Conservation (phyloP, 2,329 filamentous ascomycete genomes). For the Penicillium crustosum region DNA sequence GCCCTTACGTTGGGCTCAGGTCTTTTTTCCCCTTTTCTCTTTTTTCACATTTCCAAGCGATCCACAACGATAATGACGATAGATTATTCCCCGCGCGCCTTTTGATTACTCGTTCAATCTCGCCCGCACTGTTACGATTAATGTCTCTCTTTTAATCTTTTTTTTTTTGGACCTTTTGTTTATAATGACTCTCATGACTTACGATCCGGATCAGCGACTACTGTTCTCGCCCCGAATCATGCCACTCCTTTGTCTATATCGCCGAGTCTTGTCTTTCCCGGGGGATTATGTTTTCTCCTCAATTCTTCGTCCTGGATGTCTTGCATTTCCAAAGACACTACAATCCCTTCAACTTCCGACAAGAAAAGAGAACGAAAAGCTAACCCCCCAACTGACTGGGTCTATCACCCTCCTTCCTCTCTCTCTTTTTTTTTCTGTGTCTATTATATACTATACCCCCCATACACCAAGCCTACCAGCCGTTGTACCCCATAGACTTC, state of each 20-base stretch:
- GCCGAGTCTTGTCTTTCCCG: slow-evolving; percentile 13
- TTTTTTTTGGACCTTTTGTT: slow-evolving; percentile 14
- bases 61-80: slow-evolving; percentile 29
- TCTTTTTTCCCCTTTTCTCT: neutral
- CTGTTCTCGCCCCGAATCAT: slow-evolving; percentile 35
- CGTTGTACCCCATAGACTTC: slow-evolving; percentile 7
- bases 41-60: slow-evolving; percentile 12
- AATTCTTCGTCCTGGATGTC: neutral
- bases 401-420: neutral
- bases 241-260: slow-evolving; percentile 28
- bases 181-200: slow-evolving; percentile 31
- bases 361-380: neutral
- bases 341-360: neutral
- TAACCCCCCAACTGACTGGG: neutral
- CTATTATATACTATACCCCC: slow-evolving; percentile 4
- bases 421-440: neutral
- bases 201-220: slow-evolving; percentile 34
- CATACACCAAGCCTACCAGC: slow-evolving; percentile 1
- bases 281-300: neutral
- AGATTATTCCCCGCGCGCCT: slow-evolving; percentile 24
- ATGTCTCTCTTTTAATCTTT: slow-evolving; percentile 26
- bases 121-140: slow-evolving; percentile 32
- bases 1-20: neutral
- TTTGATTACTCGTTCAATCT: slow-evolving; percentile 18
- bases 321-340: neutral